These are phyloP conservation scores for Trichoderma cornu-damae DNA, from an alignment of 2,329 filamentous ascomycete genomes.

Conservation along the genomic window DNA sequence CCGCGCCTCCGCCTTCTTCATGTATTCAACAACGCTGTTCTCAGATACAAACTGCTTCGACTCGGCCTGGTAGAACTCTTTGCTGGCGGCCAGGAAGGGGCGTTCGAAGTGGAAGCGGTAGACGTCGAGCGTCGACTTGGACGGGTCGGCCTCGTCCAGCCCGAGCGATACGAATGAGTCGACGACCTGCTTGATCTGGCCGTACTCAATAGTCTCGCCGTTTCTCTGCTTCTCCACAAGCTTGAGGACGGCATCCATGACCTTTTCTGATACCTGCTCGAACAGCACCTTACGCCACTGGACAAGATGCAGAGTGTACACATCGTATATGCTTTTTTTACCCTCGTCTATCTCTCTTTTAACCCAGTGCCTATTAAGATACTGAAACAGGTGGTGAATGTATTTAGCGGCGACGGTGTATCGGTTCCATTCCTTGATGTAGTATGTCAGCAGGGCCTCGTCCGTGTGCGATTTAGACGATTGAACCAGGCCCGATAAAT, in stretches of 20 bases:
- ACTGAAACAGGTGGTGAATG: conserved; percentile 93
- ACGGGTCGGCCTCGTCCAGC: conserved; percentile 85
- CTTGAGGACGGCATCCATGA: conserved; percentile 92
- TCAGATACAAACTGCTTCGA: conserved; percentile 92
- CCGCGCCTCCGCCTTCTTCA: conserved; percentile 95
- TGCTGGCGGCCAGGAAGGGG: conserved; percentile 83
- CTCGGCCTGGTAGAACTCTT: conserved; percentile 81
- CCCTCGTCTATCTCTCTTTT: conserved; percentile 98
- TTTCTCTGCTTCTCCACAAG: conserved; percentile 96
- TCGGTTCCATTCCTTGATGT: conserved; percentile 93
- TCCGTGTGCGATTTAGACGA: conserved; percentile 77
- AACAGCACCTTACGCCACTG: conserved; percentile 95
- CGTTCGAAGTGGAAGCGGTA: conserved; percentile 90
- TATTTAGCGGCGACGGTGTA: conserved; percentile 96
- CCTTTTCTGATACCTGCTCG: conserved; percentile 71
- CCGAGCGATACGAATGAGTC: conserved; percentile 95
- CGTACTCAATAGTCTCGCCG: conserved; percentile 95
- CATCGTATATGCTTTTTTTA: conserved; percentile 96
- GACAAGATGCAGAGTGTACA: conserved; percentile 93
- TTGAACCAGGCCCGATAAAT: conserved; percentile 66
- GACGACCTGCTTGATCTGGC: conserved; percentile 94
- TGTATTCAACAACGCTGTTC: conserved; percentile 97
- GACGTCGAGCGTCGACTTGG: conserved; percentile 91
- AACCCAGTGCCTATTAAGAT: conserved; percentile 97
- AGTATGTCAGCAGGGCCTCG: conserved; percentile 84